Conservation (phyloP, 768 basidiomycete genomes). For the Boletus vermiculosoides region DNA sequence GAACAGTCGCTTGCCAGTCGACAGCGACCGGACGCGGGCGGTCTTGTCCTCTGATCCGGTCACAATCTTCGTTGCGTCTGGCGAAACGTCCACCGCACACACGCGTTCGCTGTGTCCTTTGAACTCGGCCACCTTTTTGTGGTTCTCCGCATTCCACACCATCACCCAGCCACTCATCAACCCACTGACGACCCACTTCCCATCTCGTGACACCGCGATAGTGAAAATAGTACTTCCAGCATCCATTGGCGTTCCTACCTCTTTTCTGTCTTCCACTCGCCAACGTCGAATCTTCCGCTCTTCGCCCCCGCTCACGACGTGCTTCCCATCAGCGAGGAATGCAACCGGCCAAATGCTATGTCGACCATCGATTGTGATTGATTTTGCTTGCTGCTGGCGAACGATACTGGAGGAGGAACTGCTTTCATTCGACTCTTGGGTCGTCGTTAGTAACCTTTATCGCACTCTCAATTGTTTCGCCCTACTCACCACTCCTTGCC, state of each 20-base stretch:
- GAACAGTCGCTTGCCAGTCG: neutral
- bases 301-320: neutral
- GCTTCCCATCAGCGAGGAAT: neutral
- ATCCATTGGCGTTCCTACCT: neutral
- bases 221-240: neutral
- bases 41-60: neutral
- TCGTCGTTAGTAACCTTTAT: neutral
- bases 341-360: neutral
- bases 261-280: neutral
- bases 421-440: too few relatives aligned
- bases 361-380: neutral
- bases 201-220: neutral
- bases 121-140: neutral
- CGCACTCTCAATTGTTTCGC: neutral
- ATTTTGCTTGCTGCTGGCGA: neutral
- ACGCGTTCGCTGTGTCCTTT: neutral
- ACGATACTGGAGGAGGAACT: neutral
- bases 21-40: neutral
- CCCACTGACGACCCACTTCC: conserved; percentile 1
- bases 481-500: neutral
- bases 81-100: neutral
- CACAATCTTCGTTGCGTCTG: neutral
- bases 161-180: neutral
- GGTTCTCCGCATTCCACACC: neutral
- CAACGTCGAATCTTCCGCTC: conserved; percentile 2